phyloP scores from a whole-genome alignment of 2,329 filamentous ascomycete genomes.

The Helminthosporium solani region DNA sequence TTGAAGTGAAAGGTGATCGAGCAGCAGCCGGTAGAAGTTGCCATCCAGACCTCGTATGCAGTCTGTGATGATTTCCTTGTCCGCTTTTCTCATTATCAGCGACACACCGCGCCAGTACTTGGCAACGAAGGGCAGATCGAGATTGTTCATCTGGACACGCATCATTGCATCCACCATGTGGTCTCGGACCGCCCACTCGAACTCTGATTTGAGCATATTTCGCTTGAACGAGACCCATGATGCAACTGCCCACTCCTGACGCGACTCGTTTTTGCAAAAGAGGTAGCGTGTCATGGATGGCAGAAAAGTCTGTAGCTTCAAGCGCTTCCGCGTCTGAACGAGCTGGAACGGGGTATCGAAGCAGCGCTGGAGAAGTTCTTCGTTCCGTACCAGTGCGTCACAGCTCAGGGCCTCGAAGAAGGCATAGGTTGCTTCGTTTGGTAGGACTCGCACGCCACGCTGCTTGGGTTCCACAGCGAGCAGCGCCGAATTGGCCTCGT shows the following conservation, averaged over 20 bases:
- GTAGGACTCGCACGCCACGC: constrained; percentile 53
- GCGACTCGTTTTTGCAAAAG: constrained; percentile 68
- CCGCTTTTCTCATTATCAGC: constrained; percentile 71
- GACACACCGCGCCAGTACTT: constrained; percentile 79
- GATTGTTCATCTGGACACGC: constrained; percentile 58
- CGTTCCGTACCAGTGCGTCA: constrained; percentile 68
- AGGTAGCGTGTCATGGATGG: constrained; percentile 84
- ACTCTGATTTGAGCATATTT: constrained; percentile 68
- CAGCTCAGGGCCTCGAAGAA: constrained; percentile 89
- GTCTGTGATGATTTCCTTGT: constrained; percentile 72
- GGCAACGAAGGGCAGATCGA: constrained; percentile 58
- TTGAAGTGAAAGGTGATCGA: constrained; percentile 62
- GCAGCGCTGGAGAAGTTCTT: constrained; percentile 54
- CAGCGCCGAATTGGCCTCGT: constrained; percentile 44
- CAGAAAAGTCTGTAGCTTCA: constrained; percentile 73
- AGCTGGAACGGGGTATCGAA: constrained; percentile 84
- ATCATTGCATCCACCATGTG: constrained; percentile 68
- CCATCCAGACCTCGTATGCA: constrained; percentile 77
- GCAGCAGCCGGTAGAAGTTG: constrained; percentile 60
- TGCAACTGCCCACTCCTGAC: constrained; percentile 66
- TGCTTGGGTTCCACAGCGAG: constrained; percentile 50
- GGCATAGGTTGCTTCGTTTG: constrained; percentile 67
- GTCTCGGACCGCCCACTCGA: constrained; percentile 82
- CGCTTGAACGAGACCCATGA: constrained; percentile 68
- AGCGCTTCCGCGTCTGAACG: constrained; percentile 74